Percentiles rank a stretch among this genome's conserved stretches.
Conservation (phyloP, 768 basidiomycete species). For the Fomitopsis serialis region DNA sequence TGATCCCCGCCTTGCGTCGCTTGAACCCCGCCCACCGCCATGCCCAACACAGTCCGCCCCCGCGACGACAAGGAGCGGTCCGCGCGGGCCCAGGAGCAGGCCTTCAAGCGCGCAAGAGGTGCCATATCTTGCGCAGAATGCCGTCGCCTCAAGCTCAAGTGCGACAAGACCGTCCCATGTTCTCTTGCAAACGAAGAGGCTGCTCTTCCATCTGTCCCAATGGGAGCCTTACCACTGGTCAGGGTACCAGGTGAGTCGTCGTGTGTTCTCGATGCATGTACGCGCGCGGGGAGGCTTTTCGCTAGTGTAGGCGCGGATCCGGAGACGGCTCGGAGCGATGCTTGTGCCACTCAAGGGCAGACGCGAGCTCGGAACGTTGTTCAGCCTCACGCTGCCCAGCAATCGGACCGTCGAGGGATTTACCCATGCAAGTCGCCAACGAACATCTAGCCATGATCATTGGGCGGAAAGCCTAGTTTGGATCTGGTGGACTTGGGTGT, state of each 20-base stretch:
- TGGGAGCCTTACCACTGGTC: constrained; percentile 70
- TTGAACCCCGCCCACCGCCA: constrained; percentile 4
- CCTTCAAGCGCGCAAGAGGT: constrained; percentile 67
- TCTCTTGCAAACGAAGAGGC: constrained; percentile 62
- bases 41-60: constrained; percentile 18
- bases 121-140: constrained; percentile 80
- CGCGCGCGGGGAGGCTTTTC: too few species aligned
- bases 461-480: too few species aligned
- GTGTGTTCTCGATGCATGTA: constrained; percentile 12
- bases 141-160: constrained; percentile 34
- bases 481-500: too few species aligned
- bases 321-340: too few species aligned
- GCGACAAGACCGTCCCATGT: constrained; percentile 63
- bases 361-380: too few species aligned
- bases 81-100: constrained; percentile 42
- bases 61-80: constrained; percentile 20
- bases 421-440: too few species aligned
- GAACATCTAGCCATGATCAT: too few species aligned
- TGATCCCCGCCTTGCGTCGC: not conserved
- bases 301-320: too few species aligned
- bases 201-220: constrained; percentile 78
- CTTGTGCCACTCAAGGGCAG: too few species aligned
- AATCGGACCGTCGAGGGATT: too few species aligned
- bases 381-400: too few species aligned
- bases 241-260: constrained; percentile 57